Evolutionary conservation across 2,329 filamentous ascomycete genomes (phyloP).

Genomic region (Phoma sp.): DNA sequence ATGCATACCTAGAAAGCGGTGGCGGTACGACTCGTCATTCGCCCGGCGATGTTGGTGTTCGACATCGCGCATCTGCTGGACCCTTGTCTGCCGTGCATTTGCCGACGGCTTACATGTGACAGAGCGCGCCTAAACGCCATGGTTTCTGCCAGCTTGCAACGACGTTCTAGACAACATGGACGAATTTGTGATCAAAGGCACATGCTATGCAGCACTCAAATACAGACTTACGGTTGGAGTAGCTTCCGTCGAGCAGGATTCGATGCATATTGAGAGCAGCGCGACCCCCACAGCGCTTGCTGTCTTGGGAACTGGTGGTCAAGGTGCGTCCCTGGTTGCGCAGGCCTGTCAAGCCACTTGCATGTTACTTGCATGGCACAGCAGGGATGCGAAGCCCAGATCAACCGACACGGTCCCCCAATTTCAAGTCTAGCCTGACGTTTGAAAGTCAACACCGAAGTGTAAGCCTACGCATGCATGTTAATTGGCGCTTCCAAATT

Average conservation of each 20-base stretch:
- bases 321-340: slow-evolving; percentile 23
- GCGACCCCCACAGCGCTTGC: slow-evolving; percentile 21
- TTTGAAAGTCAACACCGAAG: not conserved
- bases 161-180: not conserved
- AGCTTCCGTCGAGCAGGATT: not conserved
- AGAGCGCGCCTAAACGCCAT: not conserved
- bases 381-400: slow-evolving; percentile 33
- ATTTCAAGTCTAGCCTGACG: slow-evolving; percentile 8
- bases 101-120: slow-evolving; percentile 24
- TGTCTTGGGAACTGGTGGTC: slow-evolving; percentile 27
- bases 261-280: slow-evolving; percentile 7
- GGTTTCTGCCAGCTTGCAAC: not conserved
- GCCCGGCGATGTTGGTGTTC: slow-evolving; percentile 12
- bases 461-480: slow-evolving; percentile 5
- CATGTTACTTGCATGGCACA: slow-evolving; percentile 35
- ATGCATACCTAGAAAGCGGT: slow-evolving; percentile 1
- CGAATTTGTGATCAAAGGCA: not conserved
- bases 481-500: slow-evolving; percentile 16
- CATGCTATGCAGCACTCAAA: not conserved
- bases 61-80: slow-evolving; percentile 23
- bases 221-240: not conserved
- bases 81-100: slow-evolving; percentile 19
- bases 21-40: slow-evolving; percentile 16
- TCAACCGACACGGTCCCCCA: slow-evolving; percentile 16
- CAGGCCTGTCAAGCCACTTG: slow-evolving; percentile 32